Conservation (phyloP, 2,329 filamentous ascomycete species). For the Sporothrix dimorphospora region DNA sequence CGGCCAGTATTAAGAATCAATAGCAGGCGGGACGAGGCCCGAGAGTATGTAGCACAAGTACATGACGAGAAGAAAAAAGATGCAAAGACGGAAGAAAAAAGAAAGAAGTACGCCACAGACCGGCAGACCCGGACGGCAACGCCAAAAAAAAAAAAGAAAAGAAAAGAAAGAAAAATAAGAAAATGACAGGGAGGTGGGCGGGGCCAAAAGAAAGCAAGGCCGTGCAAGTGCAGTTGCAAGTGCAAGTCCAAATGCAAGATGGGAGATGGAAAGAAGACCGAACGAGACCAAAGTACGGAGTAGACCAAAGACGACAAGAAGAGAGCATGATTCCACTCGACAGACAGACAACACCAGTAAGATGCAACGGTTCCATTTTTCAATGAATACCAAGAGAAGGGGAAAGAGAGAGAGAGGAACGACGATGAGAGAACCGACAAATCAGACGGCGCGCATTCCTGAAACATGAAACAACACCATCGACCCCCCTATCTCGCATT, state of each 20-base stretch:
- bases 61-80: not conserved
- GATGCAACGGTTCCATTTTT: not conserved
- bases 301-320: not conserved
- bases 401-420: not conserved
- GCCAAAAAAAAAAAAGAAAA: not conserved
- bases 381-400: not conserved
- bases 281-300: too few species aligned
- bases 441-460: conserved; percentile 16
- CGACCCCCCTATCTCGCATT: not conserved
- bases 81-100: not conserved
- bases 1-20: too few species aligned
- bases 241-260: not conserved
- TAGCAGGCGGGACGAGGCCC: not conserved
- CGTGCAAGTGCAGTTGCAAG: not conserved
- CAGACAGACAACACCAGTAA: not conserved
- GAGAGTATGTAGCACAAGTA: not conserved
- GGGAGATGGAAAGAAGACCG: not conserved
- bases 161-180: not conserved
- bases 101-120: not conserved
- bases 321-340: conserved; percentile 2
- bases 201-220: not conserved
- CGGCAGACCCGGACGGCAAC: conserved; percentile 1
- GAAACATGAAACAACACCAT: conserved; percentile 26
- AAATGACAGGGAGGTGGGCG: not conserved
- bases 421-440: conserved; percentile 1